Conservation (phyloP, 306 rosid species). For the Cicer cuneatum region DNA sequence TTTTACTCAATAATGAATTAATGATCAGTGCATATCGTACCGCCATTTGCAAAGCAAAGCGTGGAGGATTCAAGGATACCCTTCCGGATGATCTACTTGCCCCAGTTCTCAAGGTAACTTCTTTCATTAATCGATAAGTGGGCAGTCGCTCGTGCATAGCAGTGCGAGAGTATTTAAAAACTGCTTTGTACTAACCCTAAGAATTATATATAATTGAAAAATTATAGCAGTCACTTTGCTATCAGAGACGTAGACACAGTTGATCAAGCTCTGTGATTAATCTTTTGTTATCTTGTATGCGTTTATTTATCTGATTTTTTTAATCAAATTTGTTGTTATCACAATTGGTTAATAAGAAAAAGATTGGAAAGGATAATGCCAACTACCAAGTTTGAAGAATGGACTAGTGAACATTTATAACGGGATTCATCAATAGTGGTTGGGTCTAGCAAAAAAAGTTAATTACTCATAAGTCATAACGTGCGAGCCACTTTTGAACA, state of each 20-base stretch:
- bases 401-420: neutral
- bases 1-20: constrained; percentile 34
- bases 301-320: too few relatives aligned
- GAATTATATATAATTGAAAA: too few relatives aligned
- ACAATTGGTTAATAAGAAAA: neutral
- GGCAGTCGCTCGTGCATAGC: neutral
- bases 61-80: constrained; percentile 91
- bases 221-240: too few relatives aligned
- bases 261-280: neutral
- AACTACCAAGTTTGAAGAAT: neutral
- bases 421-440: too few relatives aligned
- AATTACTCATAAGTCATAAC: too few relatives aligned
- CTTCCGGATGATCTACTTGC: constrained; percentile 88
- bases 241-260: too few relatives aligned
- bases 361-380: neutral
- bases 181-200: too few relatives aligned
- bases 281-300: neutral
- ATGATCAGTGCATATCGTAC: constrained; percentile 75
- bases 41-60: constrained; percentile 84
- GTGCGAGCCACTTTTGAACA: too few relatives aligned
- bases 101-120: constrained; percentile 77
- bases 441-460: too few relatives aligned
- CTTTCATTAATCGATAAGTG: constrained; percentile 2
- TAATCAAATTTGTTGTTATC: neutral
- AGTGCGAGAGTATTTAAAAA: too few relatives aligned